A percentile compares a stretch with the other conserved stretches of the same genome.
Evolutionary conservation across 345 rosid species (phyloP).

Genomic region (Euphorbia lathyris): DNA sequence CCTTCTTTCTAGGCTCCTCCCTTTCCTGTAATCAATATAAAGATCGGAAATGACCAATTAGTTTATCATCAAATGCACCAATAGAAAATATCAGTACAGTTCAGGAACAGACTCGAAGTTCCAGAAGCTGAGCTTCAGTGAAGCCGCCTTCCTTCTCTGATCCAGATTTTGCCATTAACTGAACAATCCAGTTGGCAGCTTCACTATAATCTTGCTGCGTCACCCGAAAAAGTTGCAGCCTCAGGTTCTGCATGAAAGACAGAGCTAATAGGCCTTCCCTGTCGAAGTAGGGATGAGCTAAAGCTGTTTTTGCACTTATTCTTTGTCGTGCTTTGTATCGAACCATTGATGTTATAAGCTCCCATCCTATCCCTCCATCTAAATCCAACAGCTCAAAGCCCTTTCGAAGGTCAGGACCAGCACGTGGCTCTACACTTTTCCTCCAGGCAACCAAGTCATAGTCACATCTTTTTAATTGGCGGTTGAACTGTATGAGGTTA

Average conservation of each 20-base stretch:
- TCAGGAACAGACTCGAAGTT: slow-evolving; percentile 52
- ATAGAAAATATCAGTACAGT: neutral
- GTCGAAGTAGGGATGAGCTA: slow-evolving; percentile 83
- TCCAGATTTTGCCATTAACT: slow-evolving; percentile 89
- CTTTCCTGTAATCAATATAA: slow-evolving; percentile 44
- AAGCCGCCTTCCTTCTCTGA: slow-evolving; percentile 89
- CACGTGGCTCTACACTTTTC: slow-evolving; percentile 73
- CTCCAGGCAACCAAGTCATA: slow-evolving; percentile 86
- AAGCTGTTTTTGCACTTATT: slow-evolving; percentile 80
- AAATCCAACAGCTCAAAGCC: slow-evolving; percentile 79
- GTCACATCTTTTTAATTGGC: slow-evolving; percentile 88
- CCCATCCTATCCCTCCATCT: slow-evolving; percentile 92
- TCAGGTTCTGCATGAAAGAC: slow-evolving; percentile 82
- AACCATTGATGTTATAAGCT: slow-evolving; percentile 88
- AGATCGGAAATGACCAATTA: neutral
- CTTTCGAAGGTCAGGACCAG: slow-evolving; percentile 63
- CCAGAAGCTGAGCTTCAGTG: slow-evolving; percentile 92
- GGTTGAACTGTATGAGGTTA: slow-evolving; percentile 85
- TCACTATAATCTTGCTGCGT: slow-evolving; percentile 90
- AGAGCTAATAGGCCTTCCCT: slow-evolving; percentile 70
- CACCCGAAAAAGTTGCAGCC: slow-evolving; percentile 70
- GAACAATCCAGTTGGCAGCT: slow-evolving; percentile 70
- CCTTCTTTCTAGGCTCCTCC: slow-evolving; percentile 54
- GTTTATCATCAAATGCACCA: neutral
- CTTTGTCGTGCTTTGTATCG: slow-evolving; percentile 85